These are phyloP conservation scores for Mycena galericulata DNA, from an alignment of 768 basidiomycete species.

Conservation along the genomic window DNA sequence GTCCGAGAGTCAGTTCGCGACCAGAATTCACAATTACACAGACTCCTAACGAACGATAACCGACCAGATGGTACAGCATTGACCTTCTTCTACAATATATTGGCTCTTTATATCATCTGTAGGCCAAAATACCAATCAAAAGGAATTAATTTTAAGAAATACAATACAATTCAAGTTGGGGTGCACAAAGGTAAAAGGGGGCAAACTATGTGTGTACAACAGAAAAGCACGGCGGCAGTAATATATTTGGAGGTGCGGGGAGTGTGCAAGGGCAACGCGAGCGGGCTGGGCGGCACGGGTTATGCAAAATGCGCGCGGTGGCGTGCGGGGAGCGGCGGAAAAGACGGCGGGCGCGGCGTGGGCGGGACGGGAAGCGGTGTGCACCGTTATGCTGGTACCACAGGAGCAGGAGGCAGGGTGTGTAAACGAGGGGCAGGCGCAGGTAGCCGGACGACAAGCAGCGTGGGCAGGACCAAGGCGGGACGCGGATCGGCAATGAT, in stretches of 20 bases:
- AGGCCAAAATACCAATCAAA: conserved; percentile 13
- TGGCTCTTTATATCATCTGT: conserved; percentile 4
- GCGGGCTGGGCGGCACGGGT: conserved; percentile 8
- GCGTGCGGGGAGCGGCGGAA: too few species aligned
- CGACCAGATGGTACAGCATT: neutral
- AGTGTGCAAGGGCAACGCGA: conserved; percentile 10
- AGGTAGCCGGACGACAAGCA: too few species aligned
- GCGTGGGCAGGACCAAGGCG: too few species aligned
- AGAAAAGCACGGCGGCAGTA: conserved; percentile 4
- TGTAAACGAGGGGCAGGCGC: too few species aligned
- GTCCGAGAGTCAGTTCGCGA: conserved; percentile 7
- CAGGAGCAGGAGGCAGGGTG: too few species aligned
- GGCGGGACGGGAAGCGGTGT: too few species aligned
- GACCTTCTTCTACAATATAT: conserved; percentile 4
- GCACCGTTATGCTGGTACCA: too few species aligned
- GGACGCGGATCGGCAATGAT: conserved; percentile 3
- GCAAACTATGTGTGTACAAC: conserved; percentile 7
- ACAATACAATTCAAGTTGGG: conserved; percentile 6
- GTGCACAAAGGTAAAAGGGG: neutral
- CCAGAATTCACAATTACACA: conserved; percentile 3
- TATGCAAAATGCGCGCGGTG: too few species aligned
- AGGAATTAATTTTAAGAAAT: conserved; percentile 11
- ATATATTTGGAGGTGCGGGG: neutral
- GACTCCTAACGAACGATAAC: neutral
- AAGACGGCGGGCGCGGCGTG: too few species aligned